Evolutionary conservation across 352 stramenopile species (phyloP).

Genomic region (Pythium guiyangense): DNA sequence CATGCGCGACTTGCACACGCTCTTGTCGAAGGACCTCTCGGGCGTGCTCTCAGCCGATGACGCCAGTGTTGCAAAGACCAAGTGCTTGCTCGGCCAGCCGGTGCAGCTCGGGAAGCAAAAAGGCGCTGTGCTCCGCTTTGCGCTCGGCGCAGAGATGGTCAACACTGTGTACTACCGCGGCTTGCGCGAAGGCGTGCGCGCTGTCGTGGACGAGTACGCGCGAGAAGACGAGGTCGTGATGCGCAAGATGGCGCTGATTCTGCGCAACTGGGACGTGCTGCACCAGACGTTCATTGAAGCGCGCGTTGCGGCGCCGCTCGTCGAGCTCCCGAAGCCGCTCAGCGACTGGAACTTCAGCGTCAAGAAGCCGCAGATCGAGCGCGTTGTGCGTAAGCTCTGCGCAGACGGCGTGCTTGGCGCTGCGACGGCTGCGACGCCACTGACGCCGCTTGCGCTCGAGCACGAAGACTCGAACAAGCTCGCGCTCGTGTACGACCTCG

Average conservation of each 20-base stretch:
- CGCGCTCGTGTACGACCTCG: conserved; percentile 81
- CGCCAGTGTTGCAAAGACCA: conserved; percentile 29
- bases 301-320: conserved; percentile 22
- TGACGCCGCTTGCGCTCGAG: conserved; percentile 9
- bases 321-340: conserved; percentile 48
- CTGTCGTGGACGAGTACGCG: conserved; percentile 36
- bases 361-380: conserved; percentile 57
- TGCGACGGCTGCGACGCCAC: conserved; percentile 8
- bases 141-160: conserved; percentile 85
- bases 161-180: conserved; percentile 54
- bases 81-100: conserved; percentile 75
- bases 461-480: conserved; percentile 45
- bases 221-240: conserved; percentile 53
- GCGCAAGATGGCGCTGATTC: conserved; percentile 64
- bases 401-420: conserved; percentile 32
- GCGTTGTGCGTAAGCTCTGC: conserved; percentile 55
- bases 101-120: conserved; percentile 67
- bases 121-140: conserved; percentile 74
- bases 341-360: conserved; percentile 74
- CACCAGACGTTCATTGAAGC: conserved; percentile 60
- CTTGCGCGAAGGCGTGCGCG: conserved; percentile 22
- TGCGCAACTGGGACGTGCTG: conserved; percentile 63
- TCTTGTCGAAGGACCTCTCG: conserved; percentile 74
- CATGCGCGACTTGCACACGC: conserved; percentile 60
- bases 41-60: conserved; percentile 35